Conservation (phyloP, 2,329 filamentous ascomycete genomes). For the Claviceps maximensis region DNA sequence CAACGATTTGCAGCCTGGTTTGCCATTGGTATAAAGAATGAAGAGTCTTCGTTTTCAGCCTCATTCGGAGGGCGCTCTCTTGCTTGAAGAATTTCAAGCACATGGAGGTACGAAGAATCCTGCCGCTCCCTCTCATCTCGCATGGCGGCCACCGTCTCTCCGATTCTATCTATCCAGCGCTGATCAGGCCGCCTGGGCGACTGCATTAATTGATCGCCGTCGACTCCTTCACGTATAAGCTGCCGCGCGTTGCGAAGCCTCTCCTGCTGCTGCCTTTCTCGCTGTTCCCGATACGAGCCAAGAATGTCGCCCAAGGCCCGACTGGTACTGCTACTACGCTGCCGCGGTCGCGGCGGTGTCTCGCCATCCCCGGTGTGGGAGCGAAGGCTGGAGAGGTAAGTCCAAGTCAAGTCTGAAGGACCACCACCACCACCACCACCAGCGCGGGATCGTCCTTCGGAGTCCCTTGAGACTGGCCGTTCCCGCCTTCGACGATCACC, state of each 20-base stretch:
- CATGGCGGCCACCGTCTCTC: conserved; percentile 23
- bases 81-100: conserved; percentile 25
- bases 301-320: conserved; percentile 27
- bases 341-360: conserved; percentile 17
- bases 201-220: neutral
- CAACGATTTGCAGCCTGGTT: conserved; percentile 24
- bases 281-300: conserved; percentile 24
- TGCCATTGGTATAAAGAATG: conserved; percentile 23
- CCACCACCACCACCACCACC: neutral
- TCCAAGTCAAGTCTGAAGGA: conserved; percentile 9
- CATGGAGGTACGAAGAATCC: conserved; percentile 23
- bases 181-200: conserved; percentile 14
- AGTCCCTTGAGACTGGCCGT: conserved; percentile 19
- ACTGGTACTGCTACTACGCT: conserved; percentile 23
- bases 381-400: conserved; percentile 10
- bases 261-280: conserved; percentile 20
- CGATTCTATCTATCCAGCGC: conserved; percentile 19
- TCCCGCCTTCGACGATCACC: conserved; percentile 39
- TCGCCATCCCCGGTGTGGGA: conserved; percentile 13
- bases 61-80: conserved; percentile 19
- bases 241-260: conserved; percentile 22
- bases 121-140: conserved; percentile 23
- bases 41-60: conserved; percentile 22
- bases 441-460: conserved; percentile 12
- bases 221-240: conserved; percentile 15